These are phyloP conservation scores for Stramenopiles sp. DNA, from an alignment of 352 stramenopile species.

Conservation along the genomic window DNA sequence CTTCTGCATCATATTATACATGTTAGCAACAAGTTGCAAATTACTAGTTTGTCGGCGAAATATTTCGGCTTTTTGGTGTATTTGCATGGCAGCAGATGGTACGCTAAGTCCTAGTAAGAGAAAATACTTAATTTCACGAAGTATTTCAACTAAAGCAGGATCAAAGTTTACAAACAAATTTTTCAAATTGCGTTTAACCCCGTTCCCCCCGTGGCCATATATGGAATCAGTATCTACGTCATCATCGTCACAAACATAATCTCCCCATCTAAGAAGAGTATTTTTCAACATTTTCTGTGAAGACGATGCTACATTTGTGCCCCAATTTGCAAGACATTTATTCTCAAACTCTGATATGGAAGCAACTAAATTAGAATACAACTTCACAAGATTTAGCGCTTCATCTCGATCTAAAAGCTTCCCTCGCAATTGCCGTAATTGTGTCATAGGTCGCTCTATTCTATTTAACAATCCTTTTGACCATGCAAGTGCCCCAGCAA, in stretches of 20 bases:
- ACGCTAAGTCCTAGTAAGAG: conserved; percentile 65
- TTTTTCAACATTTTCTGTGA: conserved; percentile 75
- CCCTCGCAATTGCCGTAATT: conserved; percentile 67
- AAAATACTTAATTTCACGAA: conserved; percentile 92
- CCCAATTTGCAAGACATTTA: conserved; percentile 83
- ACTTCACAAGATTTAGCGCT: conserved; percentile 86
- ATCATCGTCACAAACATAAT: neutral
- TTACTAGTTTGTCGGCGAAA: conserved; percentile 80
- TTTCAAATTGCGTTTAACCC: conserved; percentile 14
- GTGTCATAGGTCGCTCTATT: conserved; percentile 80
- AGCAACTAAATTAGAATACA: conserved; percentile 69
- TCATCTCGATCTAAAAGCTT: conserved; percentile 87
- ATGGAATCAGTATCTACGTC: conserved; percentile 7
- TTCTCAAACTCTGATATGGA: conserved; percentile 82
- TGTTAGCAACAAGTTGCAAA: conserved; percentile 81
- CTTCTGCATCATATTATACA: conserved; percentile 84
- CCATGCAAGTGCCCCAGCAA: conserved; percentile 69
- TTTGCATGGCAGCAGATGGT: conserved; percentile 56
- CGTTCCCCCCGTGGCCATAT: neutral
- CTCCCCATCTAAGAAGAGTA: conserved; percentile 32
- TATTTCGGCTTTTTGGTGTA: conserved; percentile 57
- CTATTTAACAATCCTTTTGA: conserved; percentile 67
- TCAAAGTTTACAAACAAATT: conserved; percentile 87
- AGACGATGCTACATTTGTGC: conserved; percentile 58
- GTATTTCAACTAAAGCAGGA: conserved; percentile 60